phyloP scores from a whole-genome alignment of 2,329 filamentous ascomycete species.

The Tothia fuscella region DNA sequence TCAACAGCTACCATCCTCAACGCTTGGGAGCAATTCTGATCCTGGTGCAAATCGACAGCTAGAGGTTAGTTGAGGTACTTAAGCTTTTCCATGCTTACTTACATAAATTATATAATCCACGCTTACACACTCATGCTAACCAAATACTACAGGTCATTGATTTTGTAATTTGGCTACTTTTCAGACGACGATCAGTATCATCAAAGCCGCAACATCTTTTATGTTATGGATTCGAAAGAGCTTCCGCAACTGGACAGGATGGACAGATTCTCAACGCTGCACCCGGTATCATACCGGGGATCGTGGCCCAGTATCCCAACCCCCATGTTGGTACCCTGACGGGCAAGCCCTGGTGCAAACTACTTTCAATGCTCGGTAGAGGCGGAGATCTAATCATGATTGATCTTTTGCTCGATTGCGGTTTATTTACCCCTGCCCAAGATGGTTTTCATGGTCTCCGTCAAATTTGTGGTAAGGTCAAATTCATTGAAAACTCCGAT shows the following conservation, averaged over 20 bases:
- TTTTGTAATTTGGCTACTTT: constrained; percentile 58
- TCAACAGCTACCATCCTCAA: constrained; percentile 28
- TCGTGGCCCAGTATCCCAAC: constrained; percentile 56
- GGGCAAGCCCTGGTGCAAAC: constrained; percentile 57
- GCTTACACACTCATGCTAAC: not conserved
- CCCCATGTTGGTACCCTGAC: constrained; percentile 59
- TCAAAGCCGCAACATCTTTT: constrained; percentile 60
- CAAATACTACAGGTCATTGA: constrained; percentile 35
- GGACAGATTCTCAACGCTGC: constrained; percentile 22
- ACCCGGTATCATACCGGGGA: constrained; percentile 50
- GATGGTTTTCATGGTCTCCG: constrained; percentile 1
- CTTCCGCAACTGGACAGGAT: constrained; percentile 17
- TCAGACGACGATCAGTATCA: constrained; percentile 41
- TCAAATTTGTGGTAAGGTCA: constrained; percentile 5
- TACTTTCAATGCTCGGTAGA: constrained; percentile 62
- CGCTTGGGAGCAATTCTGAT: constrained; percentile 19
- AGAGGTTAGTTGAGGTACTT: constrained; percentile 23
- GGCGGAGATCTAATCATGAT: constrained; percentile 69
- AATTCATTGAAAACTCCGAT: too few species aligned
- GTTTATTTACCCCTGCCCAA: constrained; percentile 48
- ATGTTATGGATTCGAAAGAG: constrained; percentile 66
- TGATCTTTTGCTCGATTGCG: constrained; percentile 62
- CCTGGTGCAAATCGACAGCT: constrained; percentile 26
- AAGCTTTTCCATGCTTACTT: not conserved
- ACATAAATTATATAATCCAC: too few species aligned